Evolutionary conservation across 2,329 filamentous ascomycete species (phyloP), one percentile per base, ranked within the genome.

Genomic region (Colletotrichum sp.): DNA sequence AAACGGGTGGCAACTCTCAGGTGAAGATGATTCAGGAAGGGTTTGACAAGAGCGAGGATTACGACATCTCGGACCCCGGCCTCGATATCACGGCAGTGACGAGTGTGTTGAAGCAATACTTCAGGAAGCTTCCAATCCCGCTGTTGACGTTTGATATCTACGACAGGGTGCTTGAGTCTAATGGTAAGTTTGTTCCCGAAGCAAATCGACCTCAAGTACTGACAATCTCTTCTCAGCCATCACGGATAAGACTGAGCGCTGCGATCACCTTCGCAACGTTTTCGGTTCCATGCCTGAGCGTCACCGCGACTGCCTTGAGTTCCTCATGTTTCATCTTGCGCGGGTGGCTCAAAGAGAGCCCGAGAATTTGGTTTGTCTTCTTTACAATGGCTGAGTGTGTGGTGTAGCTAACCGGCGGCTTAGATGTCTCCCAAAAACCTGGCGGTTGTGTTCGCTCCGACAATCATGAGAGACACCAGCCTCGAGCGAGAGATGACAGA

Each of bases 1-100:
- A 99, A 89, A 98, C 96, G 67, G 97, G 97, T 73, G 97, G 96
- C 79, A 96, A 94, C 81, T 95, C 95, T 10, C 95, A 98, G 84
- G 94, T 98, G 83, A 98, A 98, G 84, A 90, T 92, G 81, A 95
- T 99, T 80, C 95, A 96, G 81, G 95, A 96, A 79, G 96, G 96
- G 15, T 99, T 99, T 83, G 96, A 98, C 84, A 94, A 93, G 84
- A 93, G 92, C 75, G 91, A 94, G 78, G 95, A 96, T 81, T 97
- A 93, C 82, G 96, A 99, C 83, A 98, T 99, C 74, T 98, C 96
- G 5, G 97, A 99, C 81, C 95, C 95, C 1, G 94, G 95, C 79
- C 90, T 99, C 71, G 97, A 99, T 83, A 99, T 99, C 77, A 98
- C 98, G 72, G 95, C 97, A 15, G 95, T 99, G 72, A 99, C 97